phyloP scores from a whole-genome alignment of 73 alveolate species.

The Symbiodinium pilosum region DNA sequence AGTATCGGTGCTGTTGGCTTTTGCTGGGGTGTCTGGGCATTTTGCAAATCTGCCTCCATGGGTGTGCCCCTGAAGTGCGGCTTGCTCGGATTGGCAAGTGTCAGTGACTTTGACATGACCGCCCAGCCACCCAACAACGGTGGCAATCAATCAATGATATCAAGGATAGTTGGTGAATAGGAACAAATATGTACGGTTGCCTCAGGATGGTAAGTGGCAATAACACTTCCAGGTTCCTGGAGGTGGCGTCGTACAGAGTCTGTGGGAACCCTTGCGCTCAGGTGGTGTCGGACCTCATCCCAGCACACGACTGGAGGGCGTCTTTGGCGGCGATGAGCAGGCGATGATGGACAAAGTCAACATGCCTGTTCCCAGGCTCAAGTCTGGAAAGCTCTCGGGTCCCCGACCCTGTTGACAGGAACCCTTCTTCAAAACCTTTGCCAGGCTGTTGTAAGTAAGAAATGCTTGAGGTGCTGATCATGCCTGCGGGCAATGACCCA shows the following conservation, averaged over 20 bases:
- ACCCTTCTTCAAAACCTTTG: too few species aligned
- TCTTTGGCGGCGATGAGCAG: constrained; percentile 61
- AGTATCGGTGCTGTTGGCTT: constrained; percentile 52
- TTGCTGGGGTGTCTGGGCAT: constrained; percentile 91
- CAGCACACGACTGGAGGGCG: constrained; percentile 60
- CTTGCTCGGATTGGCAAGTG: too few species aligned
- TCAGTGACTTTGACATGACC: too few species aligned
- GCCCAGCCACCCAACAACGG: too few species aligned
- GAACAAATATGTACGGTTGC: too few species aligned
- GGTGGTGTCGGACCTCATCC: constrained; percentile 84
- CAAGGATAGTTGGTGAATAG: too few species aligned
- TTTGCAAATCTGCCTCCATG: constrained; percentile 4
- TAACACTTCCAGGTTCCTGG: too few species aligned
- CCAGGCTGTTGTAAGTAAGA: too few species aligned
- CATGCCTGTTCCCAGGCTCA: not conserved
- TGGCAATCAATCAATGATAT: too few species aligned
- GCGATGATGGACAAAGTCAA: constrained; percentile 74
- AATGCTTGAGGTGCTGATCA: constrained; percentile 60
- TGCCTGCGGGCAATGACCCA: constrained; percentile 79
- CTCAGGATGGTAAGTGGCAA: too few species aligned
- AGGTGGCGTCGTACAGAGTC: not conserved
- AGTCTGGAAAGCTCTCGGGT: not conserved
- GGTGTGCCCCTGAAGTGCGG: too few species aligned
- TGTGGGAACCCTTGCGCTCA: not conserved
- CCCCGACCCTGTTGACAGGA: too few species aligned